Conservation (phyloP, 257 asterid genomes). For the Solanum medicagineum region DNA sequence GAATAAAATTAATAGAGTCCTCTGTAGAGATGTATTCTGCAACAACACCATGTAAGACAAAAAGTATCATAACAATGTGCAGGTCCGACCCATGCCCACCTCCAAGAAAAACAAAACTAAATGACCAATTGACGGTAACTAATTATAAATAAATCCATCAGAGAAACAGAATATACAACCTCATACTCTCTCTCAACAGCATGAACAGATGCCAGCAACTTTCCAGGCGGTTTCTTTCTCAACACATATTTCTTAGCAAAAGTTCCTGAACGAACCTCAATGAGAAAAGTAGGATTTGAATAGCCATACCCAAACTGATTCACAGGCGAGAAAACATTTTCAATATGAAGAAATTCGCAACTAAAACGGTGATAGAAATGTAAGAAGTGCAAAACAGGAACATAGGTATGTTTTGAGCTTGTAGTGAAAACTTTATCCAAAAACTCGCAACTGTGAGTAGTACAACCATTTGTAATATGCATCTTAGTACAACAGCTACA, state of each 20-base stretch:
- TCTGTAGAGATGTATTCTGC: neutral
- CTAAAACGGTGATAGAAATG: neutral
- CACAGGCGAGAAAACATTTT: neutral
- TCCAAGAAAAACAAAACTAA: neutral
- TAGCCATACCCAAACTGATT: slow-evolving; percentile 95
- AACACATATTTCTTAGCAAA: slow-evolving; percentile 53
- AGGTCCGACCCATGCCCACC: neutral
- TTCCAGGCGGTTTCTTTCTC: slow-evolving; percentile 89
- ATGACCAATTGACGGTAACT: neutral
- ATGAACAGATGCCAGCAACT: slow-evolving; percentile 81
- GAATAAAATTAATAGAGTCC: neutral
- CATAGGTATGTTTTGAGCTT: neutral
- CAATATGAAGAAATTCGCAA: neutral
- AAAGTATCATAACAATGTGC: neutral
- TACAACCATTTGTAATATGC: neutral
- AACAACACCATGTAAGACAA: neutral
- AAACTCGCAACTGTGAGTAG: neutral
- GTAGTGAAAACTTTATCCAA: neutral
- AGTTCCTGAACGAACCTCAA: slow-evolving; percentile 59
- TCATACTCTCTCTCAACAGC: slow-evolving; percentile 93
- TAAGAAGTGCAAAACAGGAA: neutral
- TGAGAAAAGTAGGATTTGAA: slow-evolving; percentile 84
- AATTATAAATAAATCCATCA: neutral
- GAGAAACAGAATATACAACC: slow-evolving; percentile 26
- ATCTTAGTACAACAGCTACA: neutral